Evolutionary conservation across 495 filamentous ascomycete species (phyloP), one percentile per base, ranked within the genome.

Genomic region (Tuber borchii): DNA sequence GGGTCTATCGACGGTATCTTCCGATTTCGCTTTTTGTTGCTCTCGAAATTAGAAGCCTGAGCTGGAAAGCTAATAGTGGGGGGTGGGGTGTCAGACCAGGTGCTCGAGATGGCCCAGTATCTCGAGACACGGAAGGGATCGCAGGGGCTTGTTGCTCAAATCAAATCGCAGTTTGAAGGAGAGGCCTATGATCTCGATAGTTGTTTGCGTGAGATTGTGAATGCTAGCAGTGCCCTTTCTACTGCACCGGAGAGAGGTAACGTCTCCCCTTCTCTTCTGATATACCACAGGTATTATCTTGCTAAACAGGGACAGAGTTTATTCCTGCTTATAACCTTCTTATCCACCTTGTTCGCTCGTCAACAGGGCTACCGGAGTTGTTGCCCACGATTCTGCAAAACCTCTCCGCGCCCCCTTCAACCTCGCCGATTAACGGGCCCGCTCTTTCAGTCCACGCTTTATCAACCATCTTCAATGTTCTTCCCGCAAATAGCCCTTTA

Each of bases 381-480:
- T 91, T 99, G 42, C 90, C 93, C 70, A 87, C 87, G 79, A 89
- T 99, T 80, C 97, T 95, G 87, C 87, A 89, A 77, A 92, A 95
- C 85, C 93, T 98, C 80, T 90, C 90, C 75, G 90, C 90, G 82
- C 95, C 95, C 75, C 90, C 97, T 82, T 88, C 90, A 45, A 93
- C 92, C 70, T 96, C 95, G 12, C 91, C 93, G 46, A 85, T 88
- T 80, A 93, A 97, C 84, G 94, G 95, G 75, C 87, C 91, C 74
- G 90, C 92, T 61, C 88, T 99, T 74, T 90, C 93, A 73, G 91
- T 97, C 79, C 91, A 91, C 76, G 91, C 93, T 74, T 90, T 99
- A 77, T 93, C 93, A 82, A 97, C 94, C 75, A 88, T 99, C 84
- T 99, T 97, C 91, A 99, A 99, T 87, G 92, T 96, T 72, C 90